phyloP scores from a whole-genome alignment of 495 filamentous ascomycete species.

The Aspergillus sclerotiicarbonarius region DNA sequence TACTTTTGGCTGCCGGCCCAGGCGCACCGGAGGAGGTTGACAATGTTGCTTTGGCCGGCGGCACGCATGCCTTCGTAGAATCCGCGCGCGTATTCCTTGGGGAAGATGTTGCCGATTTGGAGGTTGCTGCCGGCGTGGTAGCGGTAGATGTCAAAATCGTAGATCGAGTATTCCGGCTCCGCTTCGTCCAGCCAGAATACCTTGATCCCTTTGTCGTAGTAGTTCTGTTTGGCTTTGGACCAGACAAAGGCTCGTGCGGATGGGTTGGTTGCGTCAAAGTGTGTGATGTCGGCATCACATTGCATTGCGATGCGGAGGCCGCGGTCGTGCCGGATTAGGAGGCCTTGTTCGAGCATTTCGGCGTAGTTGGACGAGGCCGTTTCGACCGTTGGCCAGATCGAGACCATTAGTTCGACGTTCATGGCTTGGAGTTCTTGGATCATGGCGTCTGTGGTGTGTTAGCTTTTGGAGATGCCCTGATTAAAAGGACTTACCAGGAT shows the following conservation, averaged over 20 bases:
- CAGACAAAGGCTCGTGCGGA: slow-evolving; percentile 51
- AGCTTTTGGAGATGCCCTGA: neutral
- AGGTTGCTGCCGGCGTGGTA: slow-evolving; percentile 54
- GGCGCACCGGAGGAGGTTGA: slow-evolving; percentile 57
- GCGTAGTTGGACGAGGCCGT: slow-evolving; percentile 48
- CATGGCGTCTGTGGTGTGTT: slow-evolving; percentile 45
- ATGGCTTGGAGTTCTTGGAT: slow-evolving; percentile 50
- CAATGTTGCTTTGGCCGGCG: slow-evolving; percentile 47
- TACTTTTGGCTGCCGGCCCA: slow-evolving; percentile 61
- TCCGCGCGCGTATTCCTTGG: slow-evolving; percentile 49
- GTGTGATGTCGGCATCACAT: slow-evolving; percentile 50
- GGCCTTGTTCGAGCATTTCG: slow-evolving; percentile 53
- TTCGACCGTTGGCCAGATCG: slow-evolving; percentile 60
- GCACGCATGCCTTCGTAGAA: slow-evolving; percentile 56
- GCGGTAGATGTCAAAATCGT: slow-evolving; percentile 59
- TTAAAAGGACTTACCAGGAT: slow-evolving; percentile 47
- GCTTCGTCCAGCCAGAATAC: slow-evolving; percentile 63
- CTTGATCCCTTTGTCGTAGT: slow-evolving; percentile 56
- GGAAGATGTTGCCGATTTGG: slow-evolving; percentile 55
- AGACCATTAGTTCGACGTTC: slow-evolving; percentile 58
- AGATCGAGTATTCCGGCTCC: slow-evolving; percentile 57
- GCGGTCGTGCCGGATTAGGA: slow-evolving; percentile 53
- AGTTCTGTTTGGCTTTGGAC: slow-evolving; percentile 52
- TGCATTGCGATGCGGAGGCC: slow-evolving; percentile 52
- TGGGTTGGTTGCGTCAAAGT: slow-evolving; percentile 58